Evolutionary conservation across 345 rosid species (phyloP), one percentile per base, ranked within the genome.

Genomic region (Carallia pectinifolia): DNA sequence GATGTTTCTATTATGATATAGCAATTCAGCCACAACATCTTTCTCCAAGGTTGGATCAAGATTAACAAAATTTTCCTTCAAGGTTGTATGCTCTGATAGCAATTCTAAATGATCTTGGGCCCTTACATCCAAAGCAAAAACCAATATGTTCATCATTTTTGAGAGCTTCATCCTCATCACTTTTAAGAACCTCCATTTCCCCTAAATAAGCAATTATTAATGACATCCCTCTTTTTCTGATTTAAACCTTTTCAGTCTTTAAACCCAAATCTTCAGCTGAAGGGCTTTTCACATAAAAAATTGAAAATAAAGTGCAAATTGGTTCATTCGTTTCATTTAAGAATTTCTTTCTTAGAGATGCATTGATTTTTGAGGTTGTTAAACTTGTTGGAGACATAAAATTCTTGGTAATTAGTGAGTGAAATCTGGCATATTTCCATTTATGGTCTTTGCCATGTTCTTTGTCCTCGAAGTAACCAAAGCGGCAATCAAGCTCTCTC

Each of bases 321-420:
- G 76, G 58, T 63, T 90, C 96, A 23, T 86, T 88, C 73, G 75
- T 87, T 54, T 89, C 95, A 1, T 79, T 70, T 77, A 93, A 85
- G 6, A 93, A 73, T 74, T 79, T 88, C 85, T 89, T 93, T 80
- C 87, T 86, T 17, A 97, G 91, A 1, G 95, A 89, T 39, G 90
- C 44, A 62, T 73, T 81, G 70, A 89, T 70, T 74, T 93, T 90
- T 9, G 96, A 93, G 73, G 83, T 91, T 1, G 98, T 96, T 62
- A 96, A 90, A 29, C 89, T 85, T 31, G 98, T 90, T 16, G 96
- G 97, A 64, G 92, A 86, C 98, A 87, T 93, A 80, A 93, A 93
- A 78, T 87, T 78, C 86, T 86, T 93, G 23, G 82, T 62, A 60
- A 82, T 72, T 17, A 82, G 84, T 61, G 84, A 80, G 58, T 70